Evolutionary conservation across 2,329 filamentous ascomycete genomes (phyloP), one percentile per base, ranked within the genome.

Genomic region (Venturia pyrina): DNA sequence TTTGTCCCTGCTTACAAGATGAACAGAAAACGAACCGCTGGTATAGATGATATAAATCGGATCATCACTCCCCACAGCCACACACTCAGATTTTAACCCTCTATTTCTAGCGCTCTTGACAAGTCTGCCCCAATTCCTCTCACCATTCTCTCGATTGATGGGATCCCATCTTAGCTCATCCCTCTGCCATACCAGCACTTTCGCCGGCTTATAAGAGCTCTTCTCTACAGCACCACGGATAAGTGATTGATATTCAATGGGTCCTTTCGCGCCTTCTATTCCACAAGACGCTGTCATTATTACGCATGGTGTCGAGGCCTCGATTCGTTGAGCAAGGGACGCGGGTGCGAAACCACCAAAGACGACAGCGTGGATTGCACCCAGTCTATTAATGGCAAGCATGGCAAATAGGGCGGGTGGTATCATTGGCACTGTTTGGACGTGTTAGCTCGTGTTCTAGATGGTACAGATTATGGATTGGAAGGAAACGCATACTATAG

Each of bases 1-100:
- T 37, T 17, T 44, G 50, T 60, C 40, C 24, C 5, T 53, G 24
- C 48, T 21, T 28, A 11, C 15, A 32, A 21, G 5, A 21, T 50
- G 15, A 11, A 40, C 40, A 11, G 15, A n/a, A 5, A 43, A 43
- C 28, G n/a, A 21, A 81, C 80, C 85, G 63, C 87, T 91, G 0
- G 91, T 96, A 73, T 96, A 93, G 66, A 96, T 96, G 70, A 96
- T 89, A 75, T 97, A 96, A n/a, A 96, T 78, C 0, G 85, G 85
- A 70, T 96, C 91, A 8, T 84, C 87, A 64, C 90, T 90, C 68
- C 84, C 86, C 1, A 96, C 87, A 0, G 92, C 86, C 15, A 96
- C 91, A 66, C 90, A 89, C 7, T 82, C 87, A 0, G 89, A 89
- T 72, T 83, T 87, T 44, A 92, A 70, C 0, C 86, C 86, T 67